phyloP scores from a whole-genome alignment of 2,329 filamentous ascomycete genomes.

The Aureobasidium subglaciale region DNA sequence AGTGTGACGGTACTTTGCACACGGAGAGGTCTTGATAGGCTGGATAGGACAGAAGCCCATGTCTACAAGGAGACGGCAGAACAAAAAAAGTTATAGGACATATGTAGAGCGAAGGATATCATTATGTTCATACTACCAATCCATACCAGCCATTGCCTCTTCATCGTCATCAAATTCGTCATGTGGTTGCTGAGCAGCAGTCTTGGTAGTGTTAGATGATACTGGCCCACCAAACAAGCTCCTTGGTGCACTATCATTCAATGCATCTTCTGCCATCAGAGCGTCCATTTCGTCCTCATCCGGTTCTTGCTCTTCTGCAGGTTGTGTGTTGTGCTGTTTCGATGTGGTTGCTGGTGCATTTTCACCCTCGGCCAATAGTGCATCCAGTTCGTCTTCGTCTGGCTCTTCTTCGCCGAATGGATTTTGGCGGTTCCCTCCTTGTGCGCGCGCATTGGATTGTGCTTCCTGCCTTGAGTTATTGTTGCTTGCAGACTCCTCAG shows the following conservation, averaged over 20 bases:
- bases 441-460: neutral
- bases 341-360: conserved; percentile 11
- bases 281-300: conserved; percentile 50
- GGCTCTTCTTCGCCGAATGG: conserved; percentile 34
- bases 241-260: conserved; percentile 16
- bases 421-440: neutral
- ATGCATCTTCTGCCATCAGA: conserved; percentile 40
- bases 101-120: neutral
- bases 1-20: too few relatives aligned
- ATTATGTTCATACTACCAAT: conserved; percentile 14
- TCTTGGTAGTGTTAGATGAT: neutral
- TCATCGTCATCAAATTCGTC: conserved; percentile 55
- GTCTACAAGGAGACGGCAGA: neutral
- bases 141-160: conserved; percentile 53
- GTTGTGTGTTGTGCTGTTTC: neutral
- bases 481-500: neutral
- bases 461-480: neutral
- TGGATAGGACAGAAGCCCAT: neutral
- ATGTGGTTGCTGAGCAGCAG: conserved; percentile 13
- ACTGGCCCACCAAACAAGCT: conserved; percentile 14
- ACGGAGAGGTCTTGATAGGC: too few relatives aligned
- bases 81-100: neutral
- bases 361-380: conserved; percentile 41
- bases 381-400: conserved; percentile 48
- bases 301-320: conserved; percentile 24